These are phyloP conservation scores for Phytophthora niederhauseri DNA, from an alignment of 352 stramenopile species.

Conservation along the genomic window DNA sequence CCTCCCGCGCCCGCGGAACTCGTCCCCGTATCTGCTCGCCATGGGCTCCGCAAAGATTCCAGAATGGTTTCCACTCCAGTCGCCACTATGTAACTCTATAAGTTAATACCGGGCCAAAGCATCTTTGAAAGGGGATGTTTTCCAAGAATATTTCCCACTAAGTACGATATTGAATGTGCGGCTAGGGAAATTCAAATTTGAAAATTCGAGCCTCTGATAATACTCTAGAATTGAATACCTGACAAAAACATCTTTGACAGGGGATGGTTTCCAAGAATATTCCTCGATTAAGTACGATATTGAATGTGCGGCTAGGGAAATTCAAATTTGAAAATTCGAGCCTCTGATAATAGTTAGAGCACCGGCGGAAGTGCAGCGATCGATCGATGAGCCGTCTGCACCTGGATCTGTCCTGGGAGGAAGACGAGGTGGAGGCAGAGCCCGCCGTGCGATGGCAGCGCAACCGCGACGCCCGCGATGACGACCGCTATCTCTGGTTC, in stretches of 20 bases:
- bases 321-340: slow-evolving; percentile 35
- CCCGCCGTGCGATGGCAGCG: slow-evolving; percentile 13
- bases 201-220: slow-evolving; percentile 17
- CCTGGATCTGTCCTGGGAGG: slow-evolving; percentile 41
- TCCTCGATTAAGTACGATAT: slow-evolving; percentile 10
- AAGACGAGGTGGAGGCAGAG: slow-evolving; percentile 38
- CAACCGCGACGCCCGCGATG: slow-evolving; percentile 14
- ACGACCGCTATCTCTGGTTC: slow-evolving; percentile 70
- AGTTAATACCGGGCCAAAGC: too few species aligned
- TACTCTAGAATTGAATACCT: too few species aligned
- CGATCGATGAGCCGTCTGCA: slow-evolving; percentile 30
- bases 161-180: slow-evolving; percentile 13
- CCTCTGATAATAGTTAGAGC: slow-evolving; percentile 4
- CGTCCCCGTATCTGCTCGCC: slow-evolving; percentile 78
- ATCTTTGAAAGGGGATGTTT: neutral
- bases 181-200: slow-evolving; percentile 33
- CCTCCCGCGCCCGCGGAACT: slow-evolving; percentile 65
- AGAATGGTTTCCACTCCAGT: slow-evolving; percentile 44
- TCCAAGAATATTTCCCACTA: neutral
- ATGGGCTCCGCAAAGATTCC: slow-evolving; percentile 45
- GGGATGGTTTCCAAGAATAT: neutral
- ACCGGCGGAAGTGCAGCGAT: slow-evolving; percentile 9
- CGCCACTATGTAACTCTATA: slow-evolving; percentile 5
- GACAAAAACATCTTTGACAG: neutral
- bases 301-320: slow-evolving; percentile 11